Percentiles rank a stretch among this genome's conserved stretches.
Evolutionary conservation across 2,329 filamentous ascomycete genomes (phyloP).

Genomic region (Exophiala oligosperma): DNA sequence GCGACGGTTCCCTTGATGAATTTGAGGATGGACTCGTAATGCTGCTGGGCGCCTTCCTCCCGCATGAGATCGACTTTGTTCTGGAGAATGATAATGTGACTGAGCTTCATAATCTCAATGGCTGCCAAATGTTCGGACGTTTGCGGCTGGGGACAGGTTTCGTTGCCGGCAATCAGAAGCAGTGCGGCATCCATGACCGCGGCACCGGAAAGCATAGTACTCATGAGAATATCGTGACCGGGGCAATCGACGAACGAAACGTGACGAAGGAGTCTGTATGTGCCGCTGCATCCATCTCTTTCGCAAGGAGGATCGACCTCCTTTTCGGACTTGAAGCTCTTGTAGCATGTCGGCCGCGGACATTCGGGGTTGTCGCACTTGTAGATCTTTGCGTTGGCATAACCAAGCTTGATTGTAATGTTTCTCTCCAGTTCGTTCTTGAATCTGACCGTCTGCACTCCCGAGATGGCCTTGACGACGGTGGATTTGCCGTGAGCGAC

Average conservation of each 20-base stretch:
- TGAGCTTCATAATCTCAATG: constrained; percentile 99
- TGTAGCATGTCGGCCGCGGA: constrained; percentile 91
- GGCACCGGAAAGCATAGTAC: constrained; percentile 98
- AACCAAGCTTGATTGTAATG: constrained; percentile 99
- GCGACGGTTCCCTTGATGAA: constrained; percentile 98
- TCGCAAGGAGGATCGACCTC: constrained; percentile 96
- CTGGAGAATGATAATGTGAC: constrained; percentile 98
- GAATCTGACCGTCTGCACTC: constrained; percentile 97
- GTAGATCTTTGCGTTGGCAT: constrained; percentile 99
- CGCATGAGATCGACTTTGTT: constrained; percentile 99
- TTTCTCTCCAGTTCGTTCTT: constrained; percentile 99
- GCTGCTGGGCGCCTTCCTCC: constrained; percentile 87
- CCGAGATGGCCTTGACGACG: constrained; percentile 98
- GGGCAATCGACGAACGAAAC: constrained; percentile 99
- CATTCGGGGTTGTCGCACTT: constrained; percentile 92
- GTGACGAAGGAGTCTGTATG: constrained; percentile 84
- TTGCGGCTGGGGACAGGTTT: constrained; percentile 96
- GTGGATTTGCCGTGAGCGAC: constrained; percentile 99
- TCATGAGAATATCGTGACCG: constrained; percentile 99
- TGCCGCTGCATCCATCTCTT: constrained; percentile 84
- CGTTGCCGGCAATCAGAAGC: constrained; percentile 94
- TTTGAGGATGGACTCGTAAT: constrained; percentile 96
- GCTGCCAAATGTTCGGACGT: constrained; percentile 98
- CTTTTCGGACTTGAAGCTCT: constrained; percentile 98
- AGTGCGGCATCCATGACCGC: constrained; percentile 99